Conservation (phyloP, 73 alveolate genomes). For the Loxodes magnus region DNA sequence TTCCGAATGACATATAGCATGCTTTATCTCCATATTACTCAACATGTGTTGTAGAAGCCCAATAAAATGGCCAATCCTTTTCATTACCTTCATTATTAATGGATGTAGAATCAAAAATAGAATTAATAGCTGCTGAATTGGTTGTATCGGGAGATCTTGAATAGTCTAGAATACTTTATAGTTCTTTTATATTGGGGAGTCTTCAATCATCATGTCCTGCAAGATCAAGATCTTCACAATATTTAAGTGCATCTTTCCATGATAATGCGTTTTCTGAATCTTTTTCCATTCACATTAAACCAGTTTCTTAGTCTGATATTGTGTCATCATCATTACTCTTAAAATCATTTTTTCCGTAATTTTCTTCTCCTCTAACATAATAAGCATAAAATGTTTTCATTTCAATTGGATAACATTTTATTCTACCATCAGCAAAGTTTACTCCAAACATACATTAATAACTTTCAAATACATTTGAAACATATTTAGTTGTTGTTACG, state of each 20-base stretch:
- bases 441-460: slow-evolving; percentile 2
- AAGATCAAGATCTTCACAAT: not conserved
- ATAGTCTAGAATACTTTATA: not conserved
- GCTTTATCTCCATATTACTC: not conserved
- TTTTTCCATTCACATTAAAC: not conserved
- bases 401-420: not conserved
- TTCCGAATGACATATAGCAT: not conserved
- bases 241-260: no score
- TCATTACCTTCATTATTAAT: not conserved
- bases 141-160: slow-evolving; percentile 3
- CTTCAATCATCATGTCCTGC: not conserved
- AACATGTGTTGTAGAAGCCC: slow-evolving; percentile 3
- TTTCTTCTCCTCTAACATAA: not conserved
- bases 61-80: not conserved
- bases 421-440: slow-evolving; percentile 7
- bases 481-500: not conserved
- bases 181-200: not conserved
- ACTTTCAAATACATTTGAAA: not conserved
- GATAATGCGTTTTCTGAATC: no score
- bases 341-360: not conserved
- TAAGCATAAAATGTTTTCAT: not conserved
- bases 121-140: slow-evolving; percentile 1
- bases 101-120: not conserved
- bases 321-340: no score
- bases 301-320: no score